phyloP scores from a whole-genome alignment of 1,284 basidiomycete genomes.

The Ustilago shanxiensis region DNA sequence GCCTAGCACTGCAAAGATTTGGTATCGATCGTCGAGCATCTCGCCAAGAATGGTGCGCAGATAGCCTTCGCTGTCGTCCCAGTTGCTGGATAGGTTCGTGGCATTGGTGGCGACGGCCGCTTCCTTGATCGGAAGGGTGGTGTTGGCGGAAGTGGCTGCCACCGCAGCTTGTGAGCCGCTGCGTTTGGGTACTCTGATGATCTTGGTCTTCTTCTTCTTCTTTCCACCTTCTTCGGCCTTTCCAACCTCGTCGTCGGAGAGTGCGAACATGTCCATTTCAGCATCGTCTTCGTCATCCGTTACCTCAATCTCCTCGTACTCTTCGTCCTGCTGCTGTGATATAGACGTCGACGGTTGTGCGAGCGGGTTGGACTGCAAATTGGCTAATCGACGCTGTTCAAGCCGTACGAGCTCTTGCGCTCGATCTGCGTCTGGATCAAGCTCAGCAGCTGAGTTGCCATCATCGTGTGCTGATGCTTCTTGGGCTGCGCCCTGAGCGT shows the following conservation, averaged over 20 bases:
- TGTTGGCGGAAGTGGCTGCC: background rate
- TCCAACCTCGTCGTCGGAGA: slow-evolving; percentile 44
- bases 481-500: background rate
- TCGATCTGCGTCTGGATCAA: slow-evolving; percentile 45
- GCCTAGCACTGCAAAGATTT: slow-evolving; percentile 92
- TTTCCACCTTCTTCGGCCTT: background rate
- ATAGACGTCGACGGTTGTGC: background rate
- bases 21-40: slow-evolving; percentile 88
- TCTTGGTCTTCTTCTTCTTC: slow-evolving; percentile 53
- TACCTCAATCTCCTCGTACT: slow-evolving; percentile 64
- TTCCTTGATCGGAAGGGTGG: background rate
- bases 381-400: slow-evolving; percentile 27
- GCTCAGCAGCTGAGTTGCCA: slow-evolving; percentile 49
- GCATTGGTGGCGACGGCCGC: slow-evolving; percentile 17
- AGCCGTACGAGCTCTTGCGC: slow-evolving; percentile 37
- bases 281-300: slow-evolving; percentile 63
- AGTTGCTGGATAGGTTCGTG: slow-evolving; percentile 73
- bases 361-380: background rate
- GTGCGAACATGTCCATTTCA: slow-evolving; percentile 69
- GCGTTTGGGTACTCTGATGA: slow-evolving; percentile 46
- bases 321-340: slow-evolving; percentile 29
- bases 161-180: background rate
- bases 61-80: slow-evolving; percentile 90
- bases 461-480: background rate
- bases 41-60: slow-evolving; percentile 95